phyloP scores from a whole-genome alignment of 1,139 yeast genomes.

The Taphrina communis region DNA sequence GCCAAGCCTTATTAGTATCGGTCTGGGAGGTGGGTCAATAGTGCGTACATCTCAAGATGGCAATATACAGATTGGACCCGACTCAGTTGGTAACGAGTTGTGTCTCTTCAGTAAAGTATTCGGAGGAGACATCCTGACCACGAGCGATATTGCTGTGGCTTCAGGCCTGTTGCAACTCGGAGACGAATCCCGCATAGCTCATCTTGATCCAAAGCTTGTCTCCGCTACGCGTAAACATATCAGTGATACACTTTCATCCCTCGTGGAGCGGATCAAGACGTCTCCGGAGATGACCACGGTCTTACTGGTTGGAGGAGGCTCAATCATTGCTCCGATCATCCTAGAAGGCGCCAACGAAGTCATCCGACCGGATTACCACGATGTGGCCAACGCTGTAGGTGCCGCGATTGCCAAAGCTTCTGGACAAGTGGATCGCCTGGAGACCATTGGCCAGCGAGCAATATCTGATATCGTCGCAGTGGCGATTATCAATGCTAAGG shows the following conservation, averaged over 20 bases:
- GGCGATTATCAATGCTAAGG: constrained; percentile 44
- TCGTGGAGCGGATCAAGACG: constrained; percentile 56
- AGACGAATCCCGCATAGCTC: constrained; percentile 47
- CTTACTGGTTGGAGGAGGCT: constrained; percentile 58
- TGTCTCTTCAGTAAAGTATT: constrained; percentile 51
- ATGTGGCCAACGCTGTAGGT: constrained; percentile 58
- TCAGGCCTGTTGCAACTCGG: constrained; percentile 48
- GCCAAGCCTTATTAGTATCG: constrained; percentile 57
- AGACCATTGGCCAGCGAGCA: constrained; percentile 44
- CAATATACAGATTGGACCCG: constrained; percentile 54
- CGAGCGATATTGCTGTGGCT: constrained; percentile 54
- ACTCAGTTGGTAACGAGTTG: constrained; percentile 56
- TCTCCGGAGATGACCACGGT: constrained; percentile 57
- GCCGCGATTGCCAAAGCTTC: constrained; percentile 58
- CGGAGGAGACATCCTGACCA: constrained; percentile 54
- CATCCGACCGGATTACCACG: constrained; percentile 54
- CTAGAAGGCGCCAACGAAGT: constrained; percentile 56
- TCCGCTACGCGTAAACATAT: constrained; percentile 48
- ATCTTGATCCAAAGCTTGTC: constrained; percentile 44
- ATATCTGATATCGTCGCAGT: constrained; percentile 41
- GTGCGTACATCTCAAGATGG: constrained; percentile 50
- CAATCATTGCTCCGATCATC: constrained; percentile 54
- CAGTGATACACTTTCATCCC: constrained; percentile 51
- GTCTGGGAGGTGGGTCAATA: constrained; percentile 58
- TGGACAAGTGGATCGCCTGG: constrained; percentile 48